Base-by-base conservation (phyloP, 352 stramenopile species). In the Phytophthora brassicae region DNA sequence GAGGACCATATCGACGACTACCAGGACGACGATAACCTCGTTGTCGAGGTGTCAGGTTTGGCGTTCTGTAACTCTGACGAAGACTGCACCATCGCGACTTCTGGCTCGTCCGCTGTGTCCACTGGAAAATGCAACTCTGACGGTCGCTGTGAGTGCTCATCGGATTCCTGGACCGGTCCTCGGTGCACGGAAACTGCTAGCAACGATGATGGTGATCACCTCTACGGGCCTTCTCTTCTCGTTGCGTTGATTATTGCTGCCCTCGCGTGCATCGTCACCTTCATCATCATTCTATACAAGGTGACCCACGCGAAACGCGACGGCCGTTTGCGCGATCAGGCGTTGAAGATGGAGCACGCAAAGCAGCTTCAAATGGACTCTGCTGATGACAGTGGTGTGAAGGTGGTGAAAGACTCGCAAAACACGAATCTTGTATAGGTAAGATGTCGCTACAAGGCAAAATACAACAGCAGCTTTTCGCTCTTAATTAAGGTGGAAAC, bases 1-100 rank as follows among this genome's bases (percentile, higher is more conserved):
- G 46, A 84, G 22, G 80, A 78, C 58, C 55, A 89, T 52, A 72
- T 89, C 35, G 67, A 80, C 22, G 63, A 78, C 56, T 87, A 84
- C 62, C 60, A 65, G 19, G 76, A 86, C 45, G 24, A 64, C 7
- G 64, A 84, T 44, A 89, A 89, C 56, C 49, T 70, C 23, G 59
- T 66, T 16, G 63, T 73, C 11, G 58, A 74, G 26, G 77, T 89
- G 12, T 68, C 62, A 1, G 79, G 79, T 2, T 67, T 67, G 45
- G 79, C 66, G 9, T 79, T 79, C 55, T 89, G 79, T 48, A 65
- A 63, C 7, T 62, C 58, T 0, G 51, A 83, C 47, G 75, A 80
- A 33, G 79, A 89, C 56, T 89, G 79, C 47, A 85, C 75, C 2
- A 70, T 79, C 38, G 35, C 57, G 13, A 66, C 47, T 24, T 67